Evolutionary conservation across 352 stramenopile genomes (phyloP).

Genomic region (Pythium biforme): DNA sequence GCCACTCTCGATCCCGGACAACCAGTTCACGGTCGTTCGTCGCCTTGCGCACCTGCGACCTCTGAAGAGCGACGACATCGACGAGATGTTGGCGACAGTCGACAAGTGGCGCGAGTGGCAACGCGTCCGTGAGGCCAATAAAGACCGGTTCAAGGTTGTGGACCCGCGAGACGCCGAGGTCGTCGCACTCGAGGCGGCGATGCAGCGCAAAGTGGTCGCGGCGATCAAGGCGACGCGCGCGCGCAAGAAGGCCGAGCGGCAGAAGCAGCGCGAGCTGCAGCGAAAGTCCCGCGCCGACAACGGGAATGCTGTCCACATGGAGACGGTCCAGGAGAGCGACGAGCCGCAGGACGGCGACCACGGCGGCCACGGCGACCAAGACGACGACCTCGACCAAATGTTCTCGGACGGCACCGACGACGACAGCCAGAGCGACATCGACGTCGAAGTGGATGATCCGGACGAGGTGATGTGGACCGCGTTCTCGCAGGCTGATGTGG

Average conservation of each 20-base stretch:
- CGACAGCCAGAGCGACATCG: constrained; percentile 35
- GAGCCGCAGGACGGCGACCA: constrained; percentile 35
- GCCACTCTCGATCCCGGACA: neutral
- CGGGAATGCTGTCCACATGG: constrained; percentile 40
- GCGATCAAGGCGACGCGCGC: constrained; percentile 64
- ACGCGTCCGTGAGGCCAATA: constrained; percentile 48
- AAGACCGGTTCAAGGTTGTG: constrained; percentile 62
- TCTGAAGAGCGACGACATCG: constrained; percentile 31
- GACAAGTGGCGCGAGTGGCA: constrained; percentile 52
- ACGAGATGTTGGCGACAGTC: constrained; percentile 40
- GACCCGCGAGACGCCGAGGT: constrained; percentile 54
- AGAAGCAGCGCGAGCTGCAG: constrained; percentile 50
- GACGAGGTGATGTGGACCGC: constrained; percentile 65
- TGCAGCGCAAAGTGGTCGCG: constrained; percentile 70
- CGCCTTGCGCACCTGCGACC: constrained; percentile 47
- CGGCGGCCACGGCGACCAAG: constrained; percentile 15
- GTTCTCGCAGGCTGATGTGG: constrained; percentile 49
- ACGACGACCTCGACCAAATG: constrained; percentile 45
- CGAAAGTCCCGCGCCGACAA: constrained; percentile 26
- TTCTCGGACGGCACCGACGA: constrained; percentile 51
- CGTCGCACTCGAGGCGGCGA: constrained; percentile 42
- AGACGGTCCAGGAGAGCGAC: constrained; percentile 60
- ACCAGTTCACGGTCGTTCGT: constrained; percentile 48
- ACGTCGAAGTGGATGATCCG: constrained; percentile 53
- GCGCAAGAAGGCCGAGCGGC: constrained; percentile 58